Evolutionary conservation across 1,284 basidiomycete genomes (phyloP).

Genomic region (Lignosus rhinocerotis): DNA sequence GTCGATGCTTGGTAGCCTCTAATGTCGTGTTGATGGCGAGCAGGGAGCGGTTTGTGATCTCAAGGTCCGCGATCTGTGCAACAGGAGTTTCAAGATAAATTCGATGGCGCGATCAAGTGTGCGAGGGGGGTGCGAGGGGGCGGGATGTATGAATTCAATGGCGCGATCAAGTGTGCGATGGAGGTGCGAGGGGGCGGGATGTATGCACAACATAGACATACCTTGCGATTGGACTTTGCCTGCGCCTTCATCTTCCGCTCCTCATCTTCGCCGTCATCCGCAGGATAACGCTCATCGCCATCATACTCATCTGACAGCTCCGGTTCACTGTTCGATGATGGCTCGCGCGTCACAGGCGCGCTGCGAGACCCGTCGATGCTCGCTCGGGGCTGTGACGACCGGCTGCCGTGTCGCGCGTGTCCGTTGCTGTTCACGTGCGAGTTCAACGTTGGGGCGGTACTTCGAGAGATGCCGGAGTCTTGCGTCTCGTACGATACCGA

Average conservation of each 20-base stretch:
- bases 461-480: constrained; percentile 36
- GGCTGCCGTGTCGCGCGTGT: constrained; percentile 17
- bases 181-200: background rate
- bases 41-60: constrained; percentile 80
- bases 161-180: background rate
- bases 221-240: constrained; percentile 81
- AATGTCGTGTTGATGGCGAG: constrained; percentile 74
- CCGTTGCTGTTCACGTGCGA: constrained; percentile 28
- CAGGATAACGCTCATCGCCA: constrained; percentile 26
- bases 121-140: too few species aligned
- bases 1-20: constrained; percentile 72
- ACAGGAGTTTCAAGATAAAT: background rate
- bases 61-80: constrained; percentile 75
- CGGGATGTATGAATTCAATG: constrained; percentile 1
- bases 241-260: constrained; percentile 60
- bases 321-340: constrained; percentile 21
- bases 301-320: constrained; percentile 29
- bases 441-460: constrained; percentile 35
- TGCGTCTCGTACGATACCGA: constrained; percentile 41
- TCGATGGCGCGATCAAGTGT: background rate
- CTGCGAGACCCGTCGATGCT: constrained; percentile 26
- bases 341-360: constrained; percentile 22
- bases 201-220: constrained; percentile 31
- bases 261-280: constrained; percentile 29
- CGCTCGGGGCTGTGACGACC: constrained; percentile 17